Percentiles rank a stretch among this genome's conserved stretches.
Conservation (phyloP, 768 basidiomycete species). For the Rhizopogon vulgaris region DNA sequence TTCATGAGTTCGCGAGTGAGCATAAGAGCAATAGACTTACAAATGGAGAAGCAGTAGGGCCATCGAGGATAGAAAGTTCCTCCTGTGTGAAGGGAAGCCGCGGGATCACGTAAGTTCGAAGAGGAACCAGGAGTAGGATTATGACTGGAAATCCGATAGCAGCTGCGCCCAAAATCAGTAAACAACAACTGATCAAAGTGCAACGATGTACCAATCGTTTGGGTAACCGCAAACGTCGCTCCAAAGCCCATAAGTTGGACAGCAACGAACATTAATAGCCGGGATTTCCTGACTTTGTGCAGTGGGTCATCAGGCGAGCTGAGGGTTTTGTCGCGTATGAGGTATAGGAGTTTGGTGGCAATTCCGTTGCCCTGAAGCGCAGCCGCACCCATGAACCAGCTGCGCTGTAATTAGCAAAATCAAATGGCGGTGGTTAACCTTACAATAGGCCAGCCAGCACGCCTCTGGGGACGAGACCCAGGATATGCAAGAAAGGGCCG, state of each 20-base stretch:
- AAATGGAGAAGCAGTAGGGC: conserved; percentile 83
- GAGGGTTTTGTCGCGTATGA: conserved; percentile 64
- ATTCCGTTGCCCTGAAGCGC: conserved; percentile 80
- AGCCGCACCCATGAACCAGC: conserved; percentile 91
- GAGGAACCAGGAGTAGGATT: conserved; percentile 76
- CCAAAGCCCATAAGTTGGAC: conserved; percentile 83
- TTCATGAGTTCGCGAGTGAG: not conserved
- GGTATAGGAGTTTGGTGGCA: conserved; percentile 72
- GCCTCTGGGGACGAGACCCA: conserved; percentile 75
- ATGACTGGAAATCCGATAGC: conserved; percentile 90
- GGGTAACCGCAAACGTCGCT: conserved; percentile 84
- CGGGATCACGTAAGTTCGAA: conserved; percentile 69
- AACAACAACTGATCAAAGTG: not conserved
- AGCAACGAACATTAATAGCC: conserved; percentile 63
- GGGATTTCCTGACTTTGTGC: conserved; percentile 62
- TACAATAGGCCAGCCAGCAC: conserved; percentile 86
- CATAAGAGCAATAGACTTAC: conserved; percentile 38
- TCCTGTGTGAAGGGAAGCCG: conserved; percentile 66
- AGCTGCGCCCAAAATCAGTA: conserved; percentile 35
- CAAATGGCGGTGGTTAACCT: conserved; percentile 19
- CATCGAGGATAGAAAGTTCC: conserved; percentile 82
- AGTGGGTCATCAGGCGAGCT: conserved; percentile 68
- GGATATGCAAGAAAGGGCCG: conserved; percentile 74
- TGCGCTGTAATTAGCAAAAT: conserved; percentile 17
- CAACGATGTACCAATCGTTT: conserved; percentile 64